phyloP scores from a whole-genome alignment of 2,329 filamentous ascomycete genomes.

The Botrytis fragariae region DNA sequence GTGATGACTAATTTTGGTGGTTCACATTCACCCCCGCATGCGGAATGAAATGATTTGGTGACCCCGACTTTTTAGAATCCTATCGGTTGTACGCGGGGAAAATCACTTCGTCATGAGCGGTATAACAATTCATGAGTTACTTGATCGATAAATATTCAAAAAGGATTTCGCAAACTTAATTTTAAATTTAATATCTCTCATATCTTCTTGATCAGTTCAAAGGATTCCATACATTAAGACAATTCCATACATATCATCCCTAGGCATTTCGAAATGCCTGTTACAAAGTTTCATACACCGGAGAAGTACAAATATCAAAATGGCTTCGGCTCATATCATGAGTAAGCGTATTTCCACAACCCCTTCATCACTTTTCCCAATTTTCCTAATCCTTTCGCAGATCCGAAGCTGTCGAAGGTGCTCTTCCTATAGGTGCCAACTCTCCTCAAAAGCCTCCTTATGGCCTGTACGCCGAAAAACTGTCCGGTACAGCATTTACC shows the following conservation, averaged over 20 bases:
- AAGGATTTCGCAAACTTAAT: background rate
- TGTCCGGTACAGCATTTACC: conserved; percentile 58
- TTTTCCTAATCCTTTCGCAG: conserved; percentile 40
- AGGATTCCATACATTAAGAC: too few relatives aligned
- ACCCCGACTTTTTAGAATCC: background rate
- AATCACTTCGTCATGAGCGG: background rate
- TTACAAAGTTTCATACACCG: conserved; percentile 58
- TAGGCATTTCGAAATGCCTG: conserved; percentile 52
- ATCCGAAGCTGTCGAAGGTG: conserved; percentile 63
- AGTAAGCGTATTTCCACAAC: conserved; percentile 44
- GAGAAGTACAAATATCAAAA: conserved; percentile 68
- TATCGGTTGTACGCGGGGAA: conserved; percentile 8
- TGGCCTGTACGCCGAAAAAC: conserved; percentile 67
- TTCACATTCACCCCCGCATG: background rate
- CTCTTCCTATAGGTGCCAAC: conserved; percentile 63
- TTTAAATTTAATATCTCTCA: background rate
- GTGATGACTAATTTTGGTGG: background rate
- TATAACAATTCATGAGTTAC: background rate
- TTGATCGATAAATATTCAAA: background rate
- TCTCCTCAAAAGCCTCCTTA: conserved; percentile 67
- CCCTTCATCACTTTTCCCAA: conserved; percentile 18
- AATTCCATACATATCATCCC: background rate
- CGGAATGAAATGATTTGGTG: background rate
- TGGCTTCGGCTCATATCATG: conserved; percentile 67
- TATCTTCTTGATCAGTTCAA: background rate